Evolutionary conservation across 345 rosid species (phyloP).

Genomic region (Eucalyptus fibrosa): DNA sequence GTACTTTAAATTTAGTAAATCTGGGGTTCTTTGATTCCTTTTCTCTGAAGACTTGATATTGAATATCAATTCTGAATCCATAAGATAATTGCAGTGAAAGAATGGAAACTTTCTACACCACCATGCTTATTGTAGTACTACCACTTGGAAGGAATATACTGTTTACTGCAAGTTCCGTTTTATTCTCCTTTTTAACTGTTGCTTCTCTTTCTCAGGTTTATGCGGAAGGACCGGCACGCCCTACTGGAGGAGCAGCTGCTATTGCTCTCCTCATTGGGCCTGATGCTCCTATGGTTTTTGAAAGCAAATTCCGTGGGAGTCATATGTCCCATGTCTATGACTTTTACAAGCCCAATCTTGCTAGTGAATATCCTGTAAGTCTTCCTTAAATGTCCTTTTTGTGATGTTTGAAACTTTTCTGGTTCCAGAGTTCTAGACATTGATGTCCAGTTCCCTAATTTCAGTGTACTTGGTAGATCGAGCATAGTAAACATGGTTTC

Average conservation of each 20-base stretch:
- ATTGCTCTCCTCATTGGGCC: constrained; percentile 92
- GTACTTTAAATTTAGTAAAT: background rate
- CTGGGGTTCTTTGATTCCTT: background rate
- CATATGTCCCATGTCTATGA: constrained; percentile 98
- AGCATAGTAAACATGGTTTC: background rate
- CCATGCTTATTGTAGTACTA: background rate
- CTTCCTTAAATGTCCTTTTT: background rate
- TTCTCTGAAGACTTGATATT: background rate
- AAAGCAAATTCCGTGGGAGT: constrained; percentile 91
- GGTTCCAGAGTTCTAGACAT: background rate
- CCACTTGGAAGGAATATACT: background rate
- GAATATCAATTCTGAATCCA: background rate
- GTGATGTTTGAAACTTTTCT: background rate
- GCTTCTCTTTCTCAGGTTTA: constrained; percentile 58
- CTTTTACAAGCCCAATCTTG: constrained; percentile 98
- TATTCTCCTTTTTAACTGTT: background rate
- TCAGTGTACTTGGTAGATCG: background rate
- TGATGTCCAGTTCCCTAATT: background rate
- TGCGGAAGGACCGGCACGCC: constrained; percentile 99
- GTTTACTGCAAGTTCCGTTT: background rate
- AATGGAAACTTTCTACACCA: background rate
- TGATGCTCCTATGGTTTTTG: constrained; percentile 86
- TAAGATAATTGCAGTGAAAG: background rate
- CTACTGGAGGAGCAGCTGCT: constrained; percentile 99
- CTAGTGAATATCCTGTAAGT: constrained; percentile 98